phyloP scores from a whole-genome alignment of 331 rosid genomes.

The Acacia concinna region DNA sequence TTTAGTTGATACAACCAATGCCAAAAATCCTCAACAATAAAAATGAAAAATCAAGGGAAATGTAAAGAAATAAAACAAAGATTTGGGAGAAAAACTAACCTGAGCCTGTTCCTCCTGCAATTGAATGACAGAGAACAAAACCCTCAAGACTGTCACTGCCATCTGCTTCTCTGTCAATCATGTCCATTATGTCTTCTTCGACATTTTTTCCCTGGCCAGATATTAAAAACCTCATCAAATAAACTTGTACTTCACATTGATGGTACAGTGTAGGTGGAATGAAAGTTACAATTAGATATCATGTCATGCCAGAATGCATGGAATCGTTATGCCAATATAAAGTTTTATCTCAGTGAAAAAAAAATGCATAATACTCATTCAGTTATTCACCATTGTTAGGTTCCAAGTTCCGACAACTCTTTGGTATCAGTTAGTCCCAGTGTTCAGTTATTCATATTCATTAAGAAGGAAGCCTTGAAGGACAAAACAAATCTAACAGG shows the following conservation, averaged over 20 bases:
- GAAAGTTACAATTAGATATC: neutral
- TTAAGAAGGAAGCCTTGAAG: slow-evolving; percentile 1
- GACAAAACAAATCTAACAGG: neutral
- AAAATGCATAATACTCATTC: neutral
- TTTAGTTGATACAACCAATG: neutral
- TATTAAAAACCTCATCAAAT: slow-evolving; percentile 27
- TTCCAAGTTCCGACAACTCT: slow-evolving; percentile 1
- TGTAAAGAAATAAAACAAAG: slow-evolving; percentile 8
- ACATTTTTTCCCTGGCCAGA: slow-evolving; percentile 84
- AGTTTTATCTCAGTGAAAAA: neutral
- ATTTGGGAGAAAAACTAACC: slow-evolving; percentile 42
- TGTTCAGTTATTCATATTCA: neutral
- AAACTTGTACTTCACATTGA: neutral
- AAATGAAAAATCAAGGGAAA: slow-evolving; percentile 6
- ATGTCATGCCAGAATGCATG: neutral
- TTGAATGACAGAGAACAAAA: slow-evolving; percentile 95
- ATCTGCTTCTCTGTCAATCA: slow-evolving; percentile 99
- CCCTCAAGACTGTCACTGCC: slow-evolving; percentile 99
- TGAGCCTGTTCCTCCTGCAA: slow-evolving; percentile 99
- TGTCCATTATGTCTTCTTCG: slow-evolving; percentile 99
- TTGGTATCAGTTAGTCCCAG: neutral
- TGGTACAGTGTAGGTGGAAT: neutral
- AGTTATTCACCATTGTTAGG: neutral
- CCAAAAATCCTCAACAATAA: slow-evolving; percentile 15
- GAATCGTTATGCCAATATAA: neutral